phyloP scores from a whole-genome alignment of 768 basidiomycete species.

The Pulveroboletus sp. region DNA sequence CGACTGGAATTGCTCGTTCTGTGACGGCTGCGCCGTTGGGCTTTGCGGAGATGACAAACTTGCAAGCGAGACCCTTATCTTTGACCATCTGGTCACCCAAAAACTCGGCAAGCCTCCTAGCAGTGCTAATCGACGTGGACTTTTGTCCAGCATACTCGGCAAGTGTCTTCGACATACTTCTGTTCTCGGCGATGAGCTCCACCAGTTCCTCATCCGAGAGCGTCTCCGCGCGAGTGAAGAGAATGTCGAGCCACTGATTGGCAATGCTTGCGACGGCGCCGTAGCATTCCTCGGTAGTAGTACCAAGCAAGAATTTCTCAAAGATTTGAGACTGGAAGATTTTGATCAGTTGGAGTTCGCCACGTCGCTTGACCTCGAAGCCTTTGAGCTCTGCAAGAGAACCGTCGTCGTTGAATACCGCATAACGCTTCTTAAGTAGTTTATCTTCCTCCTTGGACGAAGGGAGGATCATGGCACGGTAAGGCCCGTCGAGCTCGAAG shows the following conservation, averaged over 20 bases:
- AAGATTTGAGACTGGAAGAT: constrained; percentile 99
- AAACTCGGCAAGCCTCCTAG: constrained; percentile 92
- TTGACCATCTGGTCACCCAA: constrained; percentile 98
- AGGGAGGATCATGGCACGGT: constrained; percentile 98
- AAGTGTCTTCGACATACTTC: constrained; percentile 95
- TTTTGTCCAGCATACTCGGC: constrained; percentile 96
- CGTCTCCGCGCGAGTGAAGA: constrained; percentile 81
- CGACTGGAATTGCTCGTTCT: constrained; percentile 93
- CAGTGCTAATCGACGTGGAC: constrained; percentile 97
- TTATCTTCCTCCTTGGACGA: constrained; percentile 99
- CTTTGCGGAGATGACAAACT: constrained; percentile 96
- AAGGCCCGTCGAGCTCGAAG: constrained; percentile 98
- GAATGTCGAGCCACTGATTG: constrained; percentile 95
- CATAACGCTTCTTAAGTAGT: constrained; percentile 95
- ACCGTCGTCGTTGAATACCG: constrained; percentile 97
- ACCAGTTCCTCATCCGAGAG: constrained; percentile 90
- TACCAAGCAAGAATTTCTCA: constrained; percentile 92
- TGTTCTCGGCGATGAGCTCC: constrained; percentile 96
- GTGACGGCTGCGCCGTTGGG: constrained; percentile 93
- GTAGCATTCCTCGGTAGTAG: constrained; percentile 94
- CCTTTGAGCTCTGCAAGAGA: constrained; percentile 97
- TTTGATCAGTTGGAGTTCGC: constrained; percentile 97
- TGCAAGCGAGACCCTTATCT: constrained; percentile 97
- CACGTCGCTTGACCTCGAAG: constrained; percentile 97
- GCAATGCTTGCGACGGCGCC: constrained; percentile 89